These are phyloP conservation scores for Calonectria pteridis DNA, from an alignment of 2,329 filamentous ascomycete species.

Conservation along the genomic window DNA sequence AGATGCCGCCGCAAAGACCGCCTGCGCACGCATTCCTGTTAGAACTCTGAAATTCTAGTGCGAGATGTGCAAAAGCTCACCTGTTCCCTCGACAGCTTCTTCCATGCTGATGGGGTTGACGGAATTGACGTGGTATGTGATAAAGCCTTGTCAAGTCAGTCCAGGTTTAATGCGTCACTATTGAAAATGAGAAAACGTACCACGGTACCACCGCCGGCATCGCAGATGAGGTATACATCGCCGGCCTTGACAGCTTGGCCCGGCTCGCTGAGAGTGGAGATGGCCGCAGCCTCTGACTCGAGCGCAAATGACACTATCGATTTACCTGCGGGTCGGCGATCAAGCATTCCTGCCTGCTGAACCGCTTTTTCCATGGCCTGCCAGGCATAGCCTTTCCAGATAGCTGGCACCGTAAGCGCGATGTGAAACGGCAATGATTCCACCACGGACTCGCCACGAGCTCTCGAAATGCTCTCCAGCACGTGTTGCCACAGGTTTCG, in stretches of 20 bases:
- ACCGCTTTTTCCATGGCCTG: slow-evolving; percentile 14
- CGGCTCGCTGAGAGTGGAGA: not conserved
- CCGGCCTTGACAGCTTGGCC: not conserved
- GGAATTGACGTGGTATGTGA: slow-evolving; percentile 7
- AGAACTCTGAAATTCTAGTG: too few relatives aligned
- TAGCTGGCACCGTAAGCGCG: slow-evolving; percentile 15
- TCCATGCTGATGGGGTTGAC: slow-evolving; percentile 6
- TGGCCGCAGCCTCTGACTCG: slow-evolving; percentile 3
- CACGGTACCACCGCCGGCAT: slow-evolving; percentile 23
- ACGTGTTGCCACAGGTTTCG: slow-evolving; percentile 2
- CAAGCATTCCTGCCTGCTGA: slow-evolving; percentile 2
- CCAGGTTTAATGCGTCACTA: not conserved
- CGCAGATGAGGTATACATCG: slow-evolving; percentile 19
- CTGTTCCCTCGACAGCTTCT: slow-evolving; percentile 14
- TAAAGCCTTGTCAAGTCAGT: not conserved
- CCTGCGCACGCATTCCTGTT: not conserved
- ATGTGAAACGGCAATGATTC: slow-evolving; percentile 7
- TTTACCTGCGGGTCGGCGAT: not conserved
- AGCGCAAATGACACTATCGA: not conserved
- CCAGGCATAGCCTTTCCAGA: slow-evolving; percentile 18
- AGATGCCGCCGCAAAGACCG: slow-evolving; percentile 22
- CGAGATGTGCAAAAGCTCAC: not conserved
- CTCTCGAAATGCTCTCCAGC: not conserved
- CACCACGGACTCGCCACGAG: not conserved
- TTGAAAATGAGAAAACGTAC: not conserved